A percentile compares a stretch with the other conserved stretches of the same genome.
Evolutionary conservation across 805 yeast species (phyloP).

Genomic region (Teunomyces kruisii): DNA sequence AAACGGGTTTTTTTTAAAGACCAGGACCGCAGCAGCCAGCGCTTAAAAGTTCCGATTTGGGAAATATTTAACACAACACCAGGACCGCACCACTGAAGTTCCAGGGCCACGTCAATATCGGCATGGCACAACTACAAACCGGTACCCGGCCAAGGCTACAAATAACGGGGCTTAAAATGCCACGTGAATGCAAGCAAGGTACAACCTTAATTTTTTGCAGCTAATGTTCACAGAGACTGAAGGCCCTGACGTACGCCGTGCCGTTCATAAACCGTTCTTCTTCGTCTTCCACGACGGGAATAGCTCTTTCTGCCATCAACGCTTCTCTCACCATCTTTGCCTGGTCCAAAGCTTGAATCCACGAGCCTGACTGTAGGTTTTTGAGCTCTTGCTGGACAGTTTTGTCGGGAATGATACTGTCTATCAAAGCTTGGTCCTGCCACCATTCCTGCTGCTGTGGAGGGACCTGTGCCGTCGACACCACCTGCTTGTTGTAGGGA

Average conservation of each 20-base stretch:
- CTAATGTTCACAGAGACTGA: slow-evolving; percentile 37
- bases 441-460: slow-evolving; percentile 41
- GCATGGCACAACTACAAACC: no score
- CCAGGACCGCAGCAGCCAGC: no score
- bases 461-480: slow-evolving; percentile 32
- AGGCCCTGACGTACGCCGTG: slow-evolving; percentile 16
- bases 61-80: no score
- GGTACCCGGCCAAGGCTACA: no score
- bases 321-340: slow-evolving; percentile 26
- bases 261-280: slow-evolving; percentile 1
- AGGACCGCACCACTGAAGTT: no score
- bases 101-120: no score
- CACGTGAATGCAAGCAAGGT: no score
- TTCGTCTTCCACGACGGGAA: slow-evolving; percentile 13
- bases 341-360: slow-evolving; percentile 21
- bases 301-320: slow-evolving; percentile 34
- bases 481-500: slow-evolving; percentile 29
- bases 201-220: no score
- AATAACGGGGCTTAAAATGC: no score
- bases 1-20: no score
- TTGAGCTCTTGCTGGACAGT: slow-evolving; percentile 6
- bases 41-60: no score
- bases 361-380: slow-evolving; percentile 2
- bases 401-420: slow-evolving; percentile 9
- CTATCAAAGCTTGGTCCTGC: slow-evolving; percentile 13